Conservation (phyloP, 169 alveolate genomes). For the Plasmodium gonderi region DNA sequence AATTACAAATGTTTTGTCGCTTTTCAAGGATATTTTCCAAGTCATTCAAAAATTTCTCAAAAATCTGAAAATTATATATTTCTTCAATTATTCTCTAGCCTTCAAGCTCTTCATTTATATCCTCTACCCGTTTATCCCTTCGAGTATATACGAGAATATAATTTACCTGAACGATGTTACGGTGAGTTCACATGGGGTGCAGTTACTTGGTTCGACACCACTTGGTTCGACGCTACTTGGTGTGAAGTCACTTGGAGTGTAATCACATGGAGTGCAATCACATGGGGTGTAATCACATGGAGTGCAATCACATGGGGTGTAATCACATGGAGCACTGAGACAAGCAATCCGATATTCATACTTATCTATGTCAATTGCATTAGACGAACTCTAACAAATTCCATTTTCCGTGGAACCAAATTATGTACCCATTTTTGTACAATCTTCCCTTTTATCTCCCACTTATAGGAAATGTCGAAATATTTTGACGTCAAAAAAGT, state of each 20-base stretch:
- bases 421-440: no score
- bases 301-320: no score
- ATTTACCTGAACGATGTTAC: conserved; percentile 6
- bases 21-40: conserved; percentile 51
- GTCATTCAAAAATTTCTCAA: conserved; percentile 24
- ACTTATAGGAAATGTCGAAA: conserved; percentile 42
- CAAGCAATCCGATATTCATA: no score
- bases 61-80: conserved; percentile 32
- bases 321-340: no score
- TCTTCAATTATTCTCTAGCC: conserved; percentile 38
- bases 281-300: no score
- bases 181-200: conserved; percentile 1
- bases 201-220: no score
- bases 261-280: no score
- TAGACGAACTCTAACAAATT: background rate
- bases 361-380: no score
- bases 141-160: conserved; percentile 19
- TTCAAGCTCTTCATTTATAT: conserved; percentile 39
- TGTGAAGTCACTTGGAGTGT: no score
- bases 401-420: background rate
- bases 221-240: no score
- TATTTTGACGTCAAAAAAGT: conserved; percentile 50
- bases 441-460: background rate
- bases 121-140: conserved; percentile 56
- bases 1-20: conserved; percentile 38